A percentile compares a stretch with the other conserved stretches of the same genome.
Conservation (phyloP, 331 rosid genomes). For the Phaseolus coccineus region DNA sequence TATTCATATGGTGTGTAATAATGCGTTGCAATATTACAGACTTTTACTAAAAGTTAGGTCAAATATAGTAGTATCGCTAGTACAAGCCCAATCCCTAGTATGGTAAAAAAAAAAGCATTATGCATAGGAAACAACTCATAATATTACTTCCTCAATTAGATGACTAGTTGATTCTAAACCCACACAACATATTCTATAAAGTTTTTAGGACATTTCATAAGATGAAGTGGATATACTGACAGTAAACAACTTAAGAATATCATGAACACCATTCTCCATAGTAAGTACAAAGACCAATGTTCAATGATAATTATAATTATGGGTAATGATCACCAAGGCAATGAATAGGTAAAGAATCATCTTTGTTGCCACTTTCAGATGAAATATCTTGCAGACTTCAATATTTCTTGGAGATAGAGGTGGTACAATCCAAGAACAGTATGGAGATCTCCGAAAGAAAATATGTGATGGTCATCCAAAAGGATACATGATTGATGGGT, state of each 20-base stretch:
- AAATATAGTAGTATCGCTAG: background rate
- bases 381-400: too few species aligned
- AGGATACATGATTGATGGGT: background rate
- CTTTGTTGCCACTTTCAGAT: background rate
- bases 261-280: background rate
- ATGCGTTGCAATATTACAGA: background rate
- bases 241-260: background rate
- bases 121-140: conserved; percentile 1
- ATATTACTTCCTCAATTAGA: background rate
- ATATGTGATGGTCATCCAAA: background rate
- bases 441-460: background rate
- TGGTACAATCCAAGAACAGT: too few species aligned
- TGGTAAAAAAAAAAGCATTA: background rate
- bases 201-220: background rate
- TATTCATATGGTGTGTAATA: background rate
- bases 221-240: background rate
- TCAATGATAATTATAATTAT: background rate
- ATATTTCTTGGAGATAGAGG: too few species aligned
- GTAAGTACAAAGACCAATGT: background rate
- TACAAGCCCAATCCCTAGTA: background rate
- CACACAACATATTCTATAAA: background rate
- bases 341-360: background rate
- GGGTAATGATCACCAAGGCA: background rate
- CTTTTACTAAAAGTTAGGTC: background rate
- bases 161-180: background rate